Conservation (phyloP, 2,329 filamentous ascomycete species). For the Colletotrichum sp. region DNA sequence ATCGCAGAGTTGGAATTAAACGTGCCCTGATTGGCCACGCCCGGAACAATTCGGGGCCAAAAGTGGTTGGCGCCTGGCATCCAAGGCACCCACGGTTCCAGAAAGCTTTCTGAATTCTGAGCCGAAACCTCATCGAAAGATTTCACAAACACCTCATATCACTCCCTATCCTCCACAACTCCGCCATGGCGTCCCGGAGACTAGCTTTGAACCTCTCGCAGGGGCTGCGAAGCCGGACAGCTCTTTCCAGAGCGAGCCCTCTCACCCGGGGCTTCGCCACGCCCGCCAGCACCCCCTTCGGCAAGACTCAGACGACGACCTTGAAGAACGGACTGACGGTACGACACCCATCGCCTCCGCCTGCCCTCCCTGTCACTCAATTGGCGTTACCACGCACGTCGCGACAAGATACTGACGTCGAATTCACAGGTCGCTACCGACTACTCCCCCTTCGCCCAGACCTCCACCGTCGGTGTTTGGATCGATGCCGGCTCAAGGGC, state of each 20-base stretch:
- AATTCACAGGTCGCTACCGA: slow-evolving; percentile 85
- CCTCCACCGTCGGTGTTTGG: slow-evolving; percentile 97
- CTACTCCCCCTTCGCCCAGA: slow-evolving; percentile 97
- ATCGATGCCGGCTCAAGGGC: slow-evolving; percentile 98
- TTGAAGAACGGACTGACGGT: slow-evolving; percentile 98
- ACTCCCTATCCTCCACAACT: slow-evolving; percentile 53
- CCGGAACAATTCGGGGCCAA: slow-evolving; percentile 41
- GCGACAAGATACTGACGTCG: slow-evolving; percentile 29
- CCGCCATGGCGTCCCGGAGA: slow-evolving; percentile 92
- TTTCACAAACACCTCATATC: slow-evolving; percentile 63
- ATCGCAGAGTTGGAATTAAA: slow-evolving; percentile 2
- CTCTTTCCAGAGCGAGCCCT: slow-evolving; percentile 77
- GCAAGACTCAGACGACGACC: slow-evolving; percentile 94
- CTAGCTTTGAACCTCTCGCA: slow-evolving; percentile 93
- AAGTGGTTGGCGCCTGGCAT: slow-evolving; percentile 44
- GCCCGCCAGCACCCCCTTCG: slow-evolving; percentile 68
- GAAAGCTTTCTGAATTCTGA: slow-evolving; percentile 48
- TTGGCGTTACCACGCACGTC: slow-evolving; percentile 34
- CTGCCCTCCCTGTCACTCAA: slow-evolving; percentile 30
- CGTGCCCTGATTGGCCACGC: slow-evolving; percentile 37
- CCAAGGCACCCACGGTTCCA: slow-evolving; percentile 46
- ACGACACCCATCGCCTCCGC: slow-evolving; percentile 34
- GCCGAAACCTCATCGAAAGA: slow-evolving; percentile 44
- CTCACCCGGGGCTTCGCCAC: slow-evolving; percentile 90
- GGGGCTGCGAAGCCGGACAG: slow-evolving; percentile 86